phyloP scores from a whole-genome alignment of 306 rosid genomes.

The Crotalaria pallida region DNA sequence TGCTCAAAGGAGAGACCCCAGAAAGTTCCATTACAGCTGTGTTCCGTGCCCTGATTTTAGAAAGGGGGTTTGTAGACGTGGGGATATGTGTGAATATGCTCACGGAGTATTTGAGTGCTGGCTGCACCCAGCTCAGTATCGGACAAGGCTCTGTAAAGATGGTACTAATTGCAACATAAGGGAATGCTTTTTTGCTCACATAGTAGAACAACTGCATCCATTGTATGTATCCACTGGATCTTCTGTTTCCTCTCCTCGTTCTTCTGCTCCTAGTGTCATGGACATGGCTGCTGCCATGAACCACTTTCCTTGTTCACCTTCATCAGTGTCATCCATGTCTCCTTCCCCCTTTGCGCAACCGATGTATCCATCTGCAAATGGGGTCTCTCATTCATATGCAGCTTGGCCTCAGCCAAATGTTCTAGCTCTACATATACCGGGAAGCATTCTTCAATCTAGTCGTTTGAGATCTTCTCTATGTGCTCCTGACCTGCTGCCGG shows the following conservation, averaged over 20 bases:
- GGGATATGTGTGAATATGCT: slow-evolving; percentile 94
- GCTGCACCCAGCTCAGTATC: slow-evolving; percentile 94
- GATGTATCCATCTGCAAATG: slow-evolving; percentile 70
- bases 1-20: slow-evolving; percentile 88
- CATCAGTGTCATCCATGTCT: slow-evolving; percentile 67
- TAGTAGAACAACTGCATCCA: slow-evolving; percentile 72
- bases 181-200: slow-evolving; percentile 86
- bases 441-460: slow-evolving; percentile 75
- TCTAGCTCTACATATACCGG: slow-evolving; percentile 81
- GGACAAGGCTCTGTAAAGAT: slow-evolving; percentile 90
- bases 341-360: slow-evolving; percentile 74
- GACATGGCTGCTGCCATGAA: slow-evolving; percentile 94
- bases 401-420: slow-evolving; percentile 87
- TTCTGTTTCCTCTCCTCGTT: slow-evolving; percentile 76
- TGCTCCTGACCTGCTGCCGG: slow-evolving; percentile 69
- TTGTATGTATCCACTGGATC: slow-evolving; percentile 82
- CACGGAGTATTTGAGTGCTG: slow-evolving; percentile 95
- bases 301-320: slow-evolving; percentile 73
- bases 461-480: slow-evolving; percentile 82
- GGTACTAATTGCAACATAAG: slow-evolving; percentile 73
- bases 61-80: slow-evolving; percentile 85
- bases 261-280: slow-evolving; percentile 70
- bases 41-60: slow-evolving; percentile 94
- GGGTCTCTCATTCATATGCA: slow-evolving; percentile 42
- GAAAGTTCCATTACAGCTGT: slow-evolving; percentile 89